A percentile compares a stretch with the other conserved stretches of the same genome.
Evolutionary conservation across 441 rosid genomes (phyloP).

Genomic region (Arabidopsis lyrata): DNA sequence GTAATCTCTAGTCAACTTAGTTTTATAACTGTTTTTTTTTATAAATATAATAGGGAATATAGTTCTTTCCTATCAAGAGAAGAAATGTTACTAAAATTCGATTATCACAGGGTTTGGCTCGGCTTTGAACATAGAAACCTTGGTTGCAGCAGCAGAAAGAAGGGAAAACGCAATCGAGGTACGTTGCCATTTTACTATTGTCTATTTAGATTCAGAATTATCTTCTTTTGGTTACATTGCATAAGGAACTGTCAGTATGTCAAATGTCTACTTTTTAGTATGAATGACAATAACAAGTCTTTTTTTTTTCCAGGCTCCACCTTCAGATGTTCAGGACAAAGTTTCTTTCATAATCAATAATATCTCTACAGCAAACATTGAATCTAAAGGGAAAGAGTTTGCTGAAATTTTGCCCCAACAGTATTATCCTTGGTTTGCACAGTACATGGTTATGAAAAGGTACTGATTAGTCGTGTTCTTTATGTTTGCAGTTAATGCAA

Average conservation of each 20-base stretch:
- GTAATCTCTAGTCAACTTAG: constrained; percentile 54
- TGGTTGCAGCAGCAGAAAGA: constrained; percentile 99
- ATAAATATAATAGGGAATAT: background rate
- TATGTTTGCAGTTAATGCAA: constrained; percentile 12
- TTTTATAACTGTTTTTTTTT: background rate
- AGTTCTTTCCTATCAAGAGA: constrained; percentile 4
- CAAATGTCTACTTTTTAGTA: constrained; percentile 8
- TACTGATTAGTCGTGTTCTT: constrained; percentile 39
- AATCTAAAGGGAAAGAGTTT: constrained; percentile 87
- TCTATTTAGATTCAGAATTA: constrained; percentile 9
- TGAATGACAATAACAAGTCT: constrained; percentile 23
- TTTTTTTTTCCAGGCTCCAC: constrained; percentile 74
- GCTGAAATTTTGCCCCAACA: constrained; percentile 86
- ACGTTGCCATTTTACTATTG: constrained; percentile 7
- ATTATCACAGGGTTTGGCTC: constrained; percentile 88
- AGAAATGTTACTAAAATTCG: constrained; percentile 16
- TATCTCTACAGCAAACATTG: constrained; percentile 82
- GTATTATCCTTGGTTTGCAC: constrained; percentile 95
- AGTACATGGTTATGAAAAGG: constrained; percentile 99
- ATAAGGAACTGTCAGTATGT: constrained; percentile 23
- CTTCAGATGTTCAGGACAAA: constrained; percentile 88
- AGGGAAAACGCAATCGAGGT: constrained; percentile 95
- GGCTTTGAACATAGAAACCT: constrained; percentile 96
- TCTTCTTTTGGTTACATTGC: constrained; percentile 27
- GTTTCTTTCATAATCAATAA: constrained; percentile 92